Evolutionary conservation across 73 alveolate species (phyloP), one percentile per base, ranked within the genome.

Genomic region (Paramecium bursaria): DNA sequence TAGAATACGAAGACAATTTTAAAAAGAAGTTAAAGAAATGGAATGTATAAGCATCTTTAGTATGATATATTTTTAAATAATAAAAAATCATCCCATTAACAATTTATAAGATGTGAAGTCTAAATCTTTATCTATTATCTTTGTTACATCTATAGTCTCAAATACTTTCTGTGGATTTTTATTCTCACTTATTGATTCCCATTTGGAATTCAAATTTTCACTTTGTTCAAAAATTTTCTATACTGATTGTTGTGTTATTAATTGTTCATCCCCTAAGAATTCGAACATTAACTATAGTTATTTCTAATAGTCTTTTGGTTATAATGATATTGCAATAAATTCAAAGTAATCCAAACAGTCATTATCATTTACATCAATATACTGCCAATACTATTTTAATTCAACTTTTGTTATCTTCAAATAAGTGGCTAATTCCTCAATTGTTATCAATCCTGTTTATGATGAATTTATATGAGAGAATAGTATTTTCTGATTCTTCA

Each of bases 41-140:
- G 76, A 57, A 57, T 57, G 51, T 57, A 10, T 57, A 57, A 57
- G 52, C 76, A 10, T 57, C 76, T 26, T 30, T 57, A 23, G 76
- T 57, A 10, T 57, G 76, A 57, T 57, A 57, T 57, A 57, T 57
- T 27, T 57, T 30, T 57, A 27, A n/a, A 30, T 30, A 30, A 26
- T 57, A 51, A 26, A 26, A 11, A 51, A 51, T 57, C 50, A 57
- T 27, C 76, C 51, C 51, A 57, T 57, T 3, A 57, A 3, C 29
- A 48, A 7, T 30, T 57, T 57, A 10, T 30, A 27, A 30, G 76
- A 48, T 3, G 27, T 29, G 33, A 57, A 57, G 11, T 67, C 79
- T 10, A 60, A n/a, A 33, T 60, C 79, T 33, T 60, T 60, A 60
- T 60, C 79, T n/a, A 60, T 33, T 4, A 60, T 60, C 22, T 33